Percentiles rank a stretch among this genome's conserved stretches.
Conservation (phyloP, 805 yeast species). For the Candida xyloterini region DNA sequence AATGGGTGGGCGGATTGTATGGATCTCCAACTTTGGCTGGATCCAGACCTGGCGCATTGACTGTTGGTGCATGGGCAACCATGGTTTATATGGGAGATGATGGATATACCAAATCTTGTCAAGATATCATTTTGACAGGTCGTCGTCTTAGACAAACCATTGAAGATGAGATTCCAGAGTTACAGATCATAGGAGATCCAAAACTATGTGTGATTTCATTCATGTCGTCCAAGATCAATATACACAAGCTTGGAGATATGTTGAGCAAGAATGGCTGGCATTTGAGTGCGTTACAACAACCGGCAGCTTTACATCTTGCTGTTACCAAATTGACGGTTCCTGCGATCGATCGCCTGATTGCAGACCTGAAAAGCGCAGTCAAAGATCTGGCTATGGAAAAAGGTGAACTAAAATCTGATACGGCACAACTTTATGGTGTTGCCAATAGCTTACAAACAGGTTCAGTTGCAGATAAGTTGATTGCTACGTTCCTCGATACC, state of each 20-base stretch:
- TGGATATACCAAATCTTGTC: slow-evolving; percentile 73
- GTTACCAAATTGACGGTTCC: slow-evolving; percentile 68
- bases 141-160: slow-evolving; percentile 47
- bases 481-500: slow-evolving; percentile 78
- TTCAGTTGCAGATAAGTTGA: slow-evolving; percentile 77
- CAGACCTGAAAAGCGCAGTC: slow-evolving; percentile 47
- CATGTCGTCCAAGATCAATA: slow-evolving; percentile 55
- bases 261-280: slow-evolving; percentile 81
- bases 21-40: slow-evolving; percentile 98
- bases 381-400: slow-evolving; percentile 34
- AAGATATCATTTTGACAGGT: slow-evolving; percentile 65
- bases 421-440: slow-evolving; percentile 91
- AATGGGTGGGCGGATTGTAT: slow-evolving; percentile 94
- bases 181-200: slow-evolving; percentile 84
- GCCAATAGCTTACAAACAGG: slow-evolving; percentile 87
- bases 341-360: slow-evolving; percentile 57
- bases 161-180: slow-evolving; percentile 47
- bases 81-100: slow-evolving; percentile 74
- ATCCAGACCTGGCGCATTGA: slow-evolving; percentile 92
- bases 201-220: slow-evolving; percentile 78
- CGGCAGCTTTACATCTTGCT: slow-evolving; percentile 90
- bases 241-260: slow-evolving; percentile 76
- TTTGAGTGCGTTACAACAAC: slow-evolving; percentile 78
- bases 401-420: slow-evolving; percentile 42
- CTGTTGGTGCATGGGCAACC: slow-evolving; percentile 99